Base-by-base conservation (phyloP, 257 asterid genomes). In the Solanum chiquidenum region DNA sequence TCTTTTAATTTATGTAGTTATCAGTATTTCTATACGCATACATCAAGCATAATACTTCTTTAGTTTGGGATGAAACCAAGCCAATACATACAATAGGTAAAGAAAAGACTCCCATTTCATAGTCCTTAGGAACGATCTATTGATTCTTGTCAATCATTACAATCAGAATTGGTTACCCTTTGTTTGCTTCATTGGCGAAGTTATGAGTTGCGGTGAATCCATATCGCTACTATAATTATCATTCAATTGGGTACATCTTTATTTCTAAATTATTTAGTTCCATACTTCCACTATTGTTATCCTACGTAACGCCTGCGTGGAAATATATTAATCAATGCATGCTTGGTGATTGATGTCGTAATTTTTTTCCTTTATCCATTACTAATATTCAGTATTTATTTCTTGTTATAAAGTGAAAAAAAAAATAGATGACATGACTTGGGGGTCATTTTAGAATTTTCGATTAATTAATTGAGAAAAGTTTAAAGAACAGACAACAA, bases 91-190 rank as follows among this genome's bases (percentile, higher is more conserved):
- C 27, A 1, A 58, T 21, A 58, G 66, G 23, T 18, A 6, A 52
- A 52, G 62, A 14, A 6, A 52, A 18, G 2, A 52, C 9, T 18
- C 2, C 0, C 1, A 8, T 8, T 58, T 21, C 5, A 21, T 58
- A 58, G 25, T 0, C 1, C 5, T 3, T 0, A 2, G 2, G 2
- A 20, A 58, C 5, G 2, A 52, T 0, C 0, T 2, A 52, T 6
- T 7, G 2, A 52, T 52, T 16, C 1, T 52, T 18, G n/a, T 14
- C 62, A 52, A 18, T 52, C 9, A 52, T 6, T 6, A 52, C 23
- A 6, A 16, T 52, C 3, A 52, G 1, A 52, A 52, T 52, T 18
- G 62, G 1, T 58, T 20, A 20, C 12, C 25, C 66, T 58, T 58
- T 0, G 2, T 20, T 20, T 20, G 2, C 1, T 8, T 7, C 11